These are phyloP conservation scores for Globisporangium paddicum DNA, from an alignment of 352 stramenopile species.

Conservation along the genomic window DNA sequence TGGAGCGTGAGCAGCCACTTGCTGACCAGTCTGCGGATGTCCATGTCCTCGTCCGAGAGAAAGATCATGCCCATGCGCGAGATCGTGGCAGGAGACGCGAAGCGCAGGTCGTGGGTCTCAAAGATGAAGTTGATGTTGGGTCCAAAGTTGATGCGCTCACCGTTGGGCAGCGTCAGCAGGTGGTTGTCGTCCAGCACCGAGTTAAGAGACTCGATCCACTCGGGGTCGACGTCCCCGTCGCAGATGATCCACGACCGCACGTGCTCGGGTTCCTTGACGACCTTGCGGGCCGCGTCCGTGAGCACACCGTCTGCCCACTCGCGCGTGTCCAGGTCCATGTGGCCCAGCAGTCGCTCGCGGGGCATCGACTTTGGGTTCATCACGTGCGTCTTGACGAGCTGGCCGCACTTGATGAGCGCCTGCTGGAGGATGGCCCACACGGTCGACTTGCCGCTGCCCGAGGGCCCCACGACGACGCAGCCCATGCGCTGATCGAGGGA, in stretches of 20 bases:
- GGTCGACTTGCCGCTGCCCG: slow-evolving; percentile 91
- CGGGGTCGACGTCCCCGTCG: slow-evolving; percentile 94
- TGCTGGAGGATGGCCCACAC: slow-evolving; percentile 92
- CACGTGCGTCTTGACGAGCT: slow-evolving; percentile 91
- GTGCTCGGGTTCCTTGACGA: slow-evolving; percentile 87
- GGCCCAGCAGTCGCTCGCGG: slow-evolving; percentile 84
- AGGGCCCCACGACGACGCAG: slow-evolving; percentile 92
- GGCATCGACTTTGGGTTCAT: slow-evolving; percentile 98
- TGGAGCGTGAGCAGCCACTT: slow-evolving; percentile 80
- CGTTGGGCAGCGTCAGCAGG: slow-evolving; percentile 94
- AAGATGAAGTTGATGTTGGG: slow-evolving; percentile 97
- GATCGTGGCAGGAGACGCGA: slow-evolving; percentile 95
- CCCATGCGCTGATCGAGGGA: slow-evolving; percentile 94
- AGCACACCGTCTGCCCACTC: slow-evolving; percentile 96
- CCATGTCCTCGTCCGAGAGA: slow-evolving; percentile 90
- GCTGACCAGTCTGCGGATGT: slow-evolving; percentile 67
- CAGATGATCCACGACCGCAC: slow-evolving; percentile 94
- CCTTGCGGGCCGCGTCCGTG: slow-evolving; percentile 87
- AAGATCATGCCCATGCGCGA: slow-evolving; percentile 98
- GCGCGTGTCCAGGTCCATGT: slow-evolving; percentile 94
- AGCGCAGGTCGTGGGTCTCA: slow-evolving; percentile 93
- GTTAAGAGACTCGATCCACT: slow-evolving; percentile 97
- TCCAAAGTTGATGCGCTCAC: slow-evolving; percentile 94
- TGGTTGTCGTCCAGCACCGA: slow-evolving; percentile 96
- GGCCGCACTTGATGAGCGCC: slow-evolving; percentile 77